phyloP scores from a whole-genome alignment of 345 rosid genomes.

The Limnanthes douglasii region DNA sequence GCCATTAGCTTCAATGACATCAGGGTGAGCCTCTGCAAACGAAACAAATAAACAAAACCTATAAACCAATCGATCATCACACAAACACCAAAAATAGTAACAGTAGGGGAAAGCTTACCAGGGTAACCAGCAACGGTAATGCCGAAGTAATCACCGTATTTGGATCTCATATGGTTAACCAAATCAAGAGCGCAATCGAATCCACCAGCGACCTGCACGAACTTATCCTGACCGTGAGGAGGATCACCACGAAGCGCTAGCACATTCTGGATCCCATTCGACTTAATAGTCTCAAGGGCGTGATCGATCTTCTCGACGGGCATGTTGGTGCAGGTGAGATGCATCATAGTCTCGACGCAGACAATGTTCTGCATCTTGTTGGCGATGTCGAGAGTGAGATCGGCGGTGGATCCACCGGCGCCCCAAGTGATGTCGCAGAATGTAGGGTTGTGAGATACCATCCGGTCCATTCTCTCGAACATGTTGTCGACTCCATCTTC shows the following conservation, averaged over 20 bases:
- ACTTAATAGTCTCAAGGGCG: constrained; percentile 66
- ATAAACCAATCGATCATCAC: constrained; percentile 2
- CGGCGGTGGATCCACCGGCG: constrained; percentile 97
- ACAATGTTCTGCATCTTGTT: constrained; percentile 92
- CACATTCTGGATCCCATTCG: constrained; percentile 92
- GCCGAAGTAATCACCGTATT: constrained; percentile 85
- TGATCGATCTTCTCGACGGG: constrained; percentile 89
- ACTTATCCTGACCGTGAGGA: constrained; percentile 95
- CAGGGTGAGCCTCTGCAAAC: constrained; percentile 82
- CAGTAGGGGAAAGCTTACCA: constrained; percentile 19
- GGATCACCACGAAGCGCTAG: constrained; percentile 99
- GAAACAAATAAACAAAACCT: neutral
- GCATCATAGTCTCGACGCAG: constrained; percentile 99
- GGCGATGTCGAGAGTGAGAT: constrained; percentile 87
- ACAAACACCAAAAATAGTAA: neutral
- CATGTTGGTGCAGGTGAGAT: constrained; percentile 97
- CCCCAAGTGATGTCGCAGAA: constrained; percentile 99
- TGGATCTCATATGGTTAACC: constrained; percentile 61
- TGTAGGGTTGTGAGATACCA: constrained; percentile 75
- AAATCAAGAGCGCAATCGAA: constrained; percentile 93
- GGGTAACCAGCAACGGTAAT: constrained; percentile 99
- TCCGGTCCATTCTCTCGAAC: constrained; percentile 89
- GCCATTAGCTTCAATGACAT: constrained; percentile 58
- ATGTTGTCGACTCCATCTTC: constrained; percentile 97
- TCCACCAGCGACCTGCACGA: constrained; percentile 89